Conservation (phyloP, 2,329 filamentous ascomycete genomes). For the Xylaria arbuscula region DNA sequence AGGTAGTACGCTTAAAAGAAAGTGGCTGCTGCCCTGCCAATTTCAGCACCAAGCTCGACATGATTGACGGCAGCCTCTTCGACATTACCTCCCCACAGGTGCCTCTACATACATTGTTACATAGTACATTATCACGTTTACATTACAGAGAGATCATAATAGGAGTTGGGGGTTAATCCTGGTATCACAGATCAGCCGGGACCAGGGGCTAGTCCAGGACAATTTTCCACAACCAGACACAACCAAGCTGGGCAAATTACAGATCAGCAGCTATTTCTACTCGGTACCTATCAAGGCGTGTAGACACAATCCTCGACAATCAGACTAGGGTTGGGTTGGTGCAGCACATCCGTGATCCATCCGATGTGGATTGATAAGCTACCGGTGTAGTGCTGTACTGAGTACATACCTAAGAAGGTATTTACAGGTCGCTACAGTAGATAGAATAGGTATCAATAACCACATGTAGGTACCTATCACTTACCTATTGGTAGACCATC, state of each 20-base stretch:
- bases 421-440: no score
- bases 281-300: no score
- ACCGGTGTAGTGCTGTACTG: constrained; percentile 5
- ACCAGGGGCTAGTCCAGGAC: constrained; percentile 15
- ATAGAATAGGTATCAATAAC: no score
- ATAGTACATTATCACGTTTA: not conserved
- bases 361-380: constrained; percentile 28
- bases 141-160: not conserved
- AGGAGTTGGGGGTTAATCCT: not conserved
- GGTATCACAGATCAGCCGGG: constrained; percentile 26
- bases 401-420: not conserved
- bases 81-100: not conserved
- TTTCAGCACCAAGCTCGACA: constrained; percentile 11
- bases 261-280: not conserved
- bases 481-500: no score
- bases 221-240: constrained; percentile 11
- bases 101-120: not conserved
- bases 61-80: constrained; percentile 11
- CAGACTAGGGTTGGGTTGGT: constrained; percentile 12
- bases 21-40: constrained; percentile 18
- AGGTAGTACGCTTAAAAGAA: not conserved
- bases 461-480: no score
- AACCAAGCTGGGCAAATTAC: constrained; percentile 18
- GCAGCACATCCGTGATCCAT: constrained; percentile 29
- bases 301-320: no score